Base-by-base conservation (phyloP, 352 stramenopile species). In the Phytophthora pseudosyringae region DNA sequence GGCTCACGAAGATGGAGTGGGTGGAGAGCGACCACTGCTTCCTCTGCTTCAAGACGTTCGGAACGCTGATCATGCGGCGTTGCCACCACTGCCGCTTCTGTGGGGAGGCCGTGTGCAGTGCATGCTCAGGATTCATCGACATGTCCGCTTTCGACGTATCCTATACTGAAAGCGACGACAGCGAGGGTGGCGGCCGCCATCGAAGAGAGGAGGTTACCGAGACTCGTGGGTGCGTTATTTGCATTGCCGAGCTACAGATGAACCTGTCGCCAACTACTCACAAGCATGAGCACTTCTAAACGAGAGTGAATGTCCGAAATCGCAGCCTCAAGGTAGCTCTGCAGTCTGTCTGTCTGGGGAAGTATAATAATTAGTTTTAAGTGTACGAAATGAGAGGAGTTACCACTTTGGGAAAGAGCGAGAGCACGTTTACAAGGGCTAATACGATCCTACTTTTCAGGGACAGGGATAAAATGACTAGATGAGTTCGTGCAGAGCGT, bases 31-130 rank as follows among this genome's bases (percentile, higher is more conserved):
- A 84, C 56, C 64, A 78, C 61, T 92, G 83, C 58, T 76, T 63
- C 43, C 35, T 88, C 31, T 92, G 83, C 39, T 56, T 86, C 48
- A 88, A 88, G 68, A 72, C 64, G 26, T 91, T 91, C 54, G 74
- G 79, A 39, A 77, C 82, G 10, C 86, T 67, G 51, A 21, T 21
- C 21, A 21, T 21, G 21, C 76, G 81, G 0, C 68, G 70, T 43
- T 79, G 78, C 40, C 78, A 92, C 57, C 81, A 90, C 68, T 92
- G 83, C 46, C 83, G 83, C 1, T 79, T 92, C 43, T 92, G 83
- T 52, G 83, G 81, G 10, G 79, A 89, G 49, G 74, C 78, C 4
- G 78, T 92, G 15, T 92, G 81, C 45, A 73, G 68, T 33, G 75
- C 75, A 21, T 92, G 83, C 62, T 91, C 80, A 11, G 74, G 75